phyloP scores from a whole-genome alignment of 2,329 filamentous ascomycete genomes.

The Lithohypha guttulata region DNA sequence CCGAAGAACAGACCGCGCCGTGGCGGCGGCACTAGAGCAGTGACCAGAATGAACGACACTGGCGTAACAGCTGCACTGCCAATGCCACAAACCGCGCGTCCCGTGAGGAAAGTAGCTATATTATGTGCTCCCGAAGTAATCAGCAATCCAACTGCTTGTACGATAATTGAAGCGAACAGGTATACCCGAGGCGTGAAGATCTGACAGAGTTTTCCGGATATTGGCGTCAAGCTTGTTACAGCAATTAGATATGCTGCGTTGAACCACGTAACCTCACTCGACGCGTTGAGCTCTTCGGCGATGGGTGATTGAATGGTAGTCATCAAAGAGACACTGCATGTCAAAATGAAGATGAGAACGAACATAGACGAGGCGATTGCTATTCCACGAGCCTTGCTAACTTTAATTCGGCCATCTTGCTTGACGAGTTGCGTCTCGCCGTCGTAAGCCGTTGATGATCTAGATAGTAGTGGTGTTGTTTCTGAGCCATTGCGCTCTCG shows the following conservation, averaged over 20 bases:
- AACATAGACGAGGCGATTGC: slow-evolving; percentile 19
- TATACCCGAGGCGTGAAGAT: slow-evolving; percentile 58
- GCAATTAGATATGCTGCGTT: slow-evolving; percentile 64
- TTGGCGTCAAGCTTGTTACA: slow-evolving; percentile 50
- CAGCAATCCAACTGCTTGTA: slow-evolving; percentile 52
- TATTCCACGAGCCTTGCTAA: slow-evolving; percentile 7
- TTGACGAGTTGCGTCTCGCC: slow-evolving; percentile 2
- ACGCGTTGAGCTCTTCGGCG: slow-evolving; percentile 62
- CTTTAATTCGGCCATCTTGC: not conserved
- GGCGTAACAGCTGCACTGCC: slow-evolving; percentile 64
- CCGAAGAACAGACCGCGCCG: slow-evolving; percentile 64
- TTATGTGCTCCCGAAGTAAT: slow-evolving; percentile 52
- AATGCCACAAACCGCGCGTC: slow-evolving; percentile 56
- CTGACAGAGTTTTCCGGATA: slow-evolving; percentile 60
- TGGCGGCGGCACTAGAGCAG: slow-evolving; percentile 60
- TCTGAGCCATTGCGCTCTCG: too few relatives aligned
- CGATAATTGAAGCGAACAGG: slow-evolving; percentile 49
- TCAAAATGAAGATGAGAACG: slow-evolving; percentile 20
- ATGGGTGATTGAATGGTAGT: slow-evolving; percentile 71
- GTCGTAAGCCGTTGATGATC: slow-evolving; percentile 5
- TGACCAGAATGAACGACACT: slow-evolving; percentile 61
- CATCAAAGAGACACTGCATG: slow-evolving; percentile 61
- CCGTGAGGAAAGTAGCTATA: slow-evolving; percentile 55
- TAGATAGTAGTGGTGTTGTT: slow-evolving; percentile 1
- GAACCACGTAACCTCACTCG: slow-evolving; percentile 67